Evolutionary conservation across 1,284 basidiomycete species (phyloP).

Genomic region (Rhodotorula mucilaginosa): DNA sequence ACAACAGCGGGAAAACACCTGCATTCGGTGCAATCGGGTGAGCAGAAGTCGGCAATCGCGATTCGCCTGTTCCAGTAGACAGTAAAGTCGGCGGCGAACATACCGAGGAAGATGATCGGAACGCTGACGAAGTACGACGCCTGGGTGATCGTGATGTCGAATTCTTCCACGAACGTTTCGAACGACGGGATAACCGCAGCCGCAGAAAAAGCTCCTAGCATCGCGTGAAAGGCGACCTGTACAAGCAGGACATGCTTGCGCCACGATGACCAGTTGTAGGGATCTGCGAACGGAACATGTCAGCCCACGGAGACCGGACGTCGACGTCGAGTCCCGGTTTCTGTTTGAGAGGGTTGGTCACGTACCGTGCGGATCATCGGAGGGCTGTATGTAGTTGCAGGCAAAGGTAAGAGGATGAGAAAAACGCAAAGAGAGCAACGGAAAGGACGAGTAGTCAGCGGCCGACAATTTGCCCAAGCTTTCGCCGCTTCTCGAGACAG

Average conservation of each 20-base stretch:
- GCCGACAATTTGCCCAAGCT: no score
- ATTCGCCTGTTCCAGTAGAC: no score
- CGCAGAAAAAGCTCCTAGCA: conserved; percentile 18
- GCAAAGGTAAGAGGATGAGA: neutral
- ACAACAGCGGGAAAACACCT: conserved; percentile 21
- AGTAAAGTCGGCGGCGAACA: neutral
- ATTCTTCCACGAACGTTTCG: conserved; percentile 18
- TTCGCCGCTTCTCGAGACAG: neutral
- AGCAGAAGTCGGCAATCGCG: no score
- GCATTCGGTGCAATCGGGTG: neutral
- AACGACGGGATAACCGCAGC: conserved; percentile 30
- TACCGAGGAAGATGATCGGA: conserved; percentile 28
- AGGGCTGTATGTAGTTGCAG: neutral
- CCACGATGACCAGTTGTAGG: conserved; percentile 34
- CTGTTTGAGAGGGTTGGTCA: neutral
- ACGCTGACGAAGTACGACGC: conserved; percentile 28
- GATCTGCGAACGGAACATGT: conserved; percentile 4
- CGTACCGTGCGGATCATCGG: conserved; percentile 24
- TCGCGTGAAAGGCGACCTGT: conserved; percentile 21
- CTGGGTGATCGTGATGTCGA: conserved; percentile 22
- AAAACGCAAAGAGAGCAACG: no score
- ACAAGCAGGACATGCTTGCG: conserved; percentile 27
- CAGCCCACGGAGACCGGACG: neutral
- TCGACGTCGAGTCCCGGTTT: no score
- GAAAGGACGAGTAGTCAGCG: no score